Evolutionary conservation across 2,329 filamentous ascomycete genomes (phyloP).

Genomic region (Aspergillus japonicus): DNA sequence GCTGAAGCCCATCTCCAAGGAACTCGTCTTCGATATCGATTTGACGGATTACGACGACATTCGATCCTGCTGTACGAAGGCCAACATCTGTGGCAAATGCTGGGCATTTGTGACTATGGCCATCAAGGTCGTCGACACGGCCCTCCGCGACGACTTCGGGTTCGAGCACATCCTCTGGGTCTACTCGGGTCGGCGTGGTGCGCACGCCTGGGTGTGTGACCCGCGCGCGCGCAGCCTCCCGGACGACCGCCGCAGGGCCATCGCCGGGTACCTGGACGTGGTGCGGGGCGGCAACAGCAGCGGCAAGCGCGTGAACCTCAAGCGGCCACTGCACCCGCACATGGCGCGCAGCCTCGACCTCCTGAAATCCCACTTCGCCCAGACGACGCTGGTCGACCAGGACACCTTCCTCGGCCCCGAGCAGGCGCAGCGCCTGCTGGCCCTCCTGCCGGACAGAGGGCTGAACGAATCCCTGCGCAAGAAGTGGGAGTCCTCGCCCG

Average conservation of each 20-base stretch:
- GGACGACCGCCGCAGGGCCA: constrained; percentile 78
- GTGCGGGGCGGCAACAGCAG: constrained; percentile 82
- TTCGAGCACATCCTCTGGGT: constrained; percentile 98
- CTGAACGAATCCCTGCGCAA: constrained; percentile 77
- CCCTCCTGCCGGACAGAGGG: constrained; percentile 76
- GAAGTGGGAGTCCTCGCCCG: constrained; percentile 86
- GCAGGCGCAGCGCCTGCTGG: constrained; percentile 73
- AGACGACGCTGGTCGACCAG: constrained; percentile 77
- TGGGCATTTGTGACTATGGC: constrained; percentile 99
- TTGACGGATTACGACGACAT: constrained; percentile 98
- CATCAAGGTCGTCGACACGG: constrained; percentile 86
- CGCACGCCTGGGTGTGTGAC: constrained; percentile 98
- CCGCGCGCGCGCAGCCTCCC: constrained; percentile 79
- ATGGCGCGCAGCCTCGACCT: constrained; percentile 80
- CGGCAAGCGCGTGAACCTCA: constrained; percentile 81
- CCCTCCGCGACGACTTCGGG: constrained; percentile 89
- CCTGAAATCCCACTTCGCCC: constrained; percentile 78
- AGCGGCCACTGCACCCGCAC: constrained; percentile 86
- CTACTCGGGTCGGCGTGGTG: constrained; percentile 93
- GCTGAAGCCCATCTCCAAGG: constrained; percentile 86
- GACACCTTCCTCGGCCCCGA: constrained; percentile 76
- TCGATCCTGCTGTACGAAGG: constrained; percentile 88
- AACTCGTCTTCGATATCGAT: constrained; percentile 98
- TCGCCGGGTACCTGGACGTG: constrained; percentile 87
- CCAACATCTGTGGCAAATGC: constrained; percentile 90